Base-by-base conservation (phyloP, 1,284 basidiomycete species). In the Moniliophthora roreri region DNA sequence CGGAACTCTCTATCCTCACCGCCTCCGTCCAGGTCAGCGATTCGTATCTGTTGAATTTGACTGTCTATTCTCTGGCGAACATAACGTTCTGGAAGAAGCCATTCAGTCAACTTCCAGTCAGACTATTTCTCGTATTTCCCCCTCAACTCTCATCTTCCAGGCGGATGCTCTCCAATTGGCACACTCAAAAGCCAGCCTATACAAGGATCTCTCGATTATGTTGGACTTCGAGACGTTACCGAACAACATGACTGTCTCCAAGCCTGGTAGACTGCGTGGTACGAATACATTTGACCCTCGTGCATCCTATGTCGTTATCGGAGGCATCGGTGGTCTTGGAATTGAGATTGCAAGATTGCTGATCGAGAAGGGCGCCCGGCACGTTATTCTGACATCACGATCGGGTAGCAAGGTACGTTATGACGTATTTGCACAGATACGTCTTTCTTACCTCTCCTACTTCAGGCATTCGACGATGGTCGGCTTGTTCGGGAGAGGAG, bases 361-460 rank as follows among this genome's bases (percentile, higher is more conserved):
- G 8, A 20, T 40, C 3, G 48, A 49, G 15, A 18, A 20, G 5
- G 48, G 48, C 15, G 48, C 48, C 4, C 35, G 48, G 7, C 48
- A 49, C 36, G 26, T 49, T 13, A 35, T 49, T 15, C 28, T 49
- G 48, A 49, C 48, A 10, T 49, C 48, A 2, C 35, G 48, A 6
- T 49, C 48, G 10, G 48, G 48, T 13, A 38, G 13, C 6, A 49
- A 49, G 48, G 48, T 26, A 26, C n/a, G 34, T 21, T 5, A 10
- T n/a, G n/a, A n/a, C 20, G 13, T 20, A 9, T 24, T 8, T 26
- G n/a, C 23, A 23, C 21, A 38, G 10, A 13, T 13, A 40, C 18
- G 23, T 10, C 16, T 40, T 37, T 21, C 24, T 16, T 18, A 9
- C 38, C 9, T 18, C n/a, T 11, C 8, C 4, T 26, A n/a, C 1